Evolutionary conservation across 228 moss, liverwort and hornwort genomes (phyloP).

Genomic region (Sphagnum fallax): DNA sequence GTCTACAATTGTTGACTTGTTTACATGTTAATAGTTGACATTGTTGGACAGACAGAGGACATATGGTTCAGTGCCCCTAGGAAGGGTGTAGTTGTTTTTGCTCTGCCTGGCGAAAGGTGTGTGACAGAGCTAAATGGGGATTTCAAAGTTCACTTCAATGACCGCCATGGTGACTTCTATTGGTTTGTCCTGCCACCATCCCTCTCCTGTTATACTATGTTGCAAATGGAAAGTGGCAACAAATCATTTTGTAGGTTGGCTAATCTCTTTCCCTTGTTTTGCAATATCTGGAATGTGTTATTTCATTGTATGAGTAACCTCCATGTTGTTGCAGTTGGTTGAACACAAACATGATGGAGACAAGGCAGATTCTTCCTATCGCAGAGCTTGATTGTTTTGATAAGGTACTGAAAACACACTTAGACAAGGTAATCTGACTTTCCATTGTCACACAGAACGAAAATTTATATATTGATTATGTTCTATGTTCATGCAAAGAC

Average conservation of each 20-base stretch:
- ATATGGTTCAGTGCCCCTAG: constrained; percentile 99
- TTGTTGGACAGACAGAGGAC: constrained; percentile 63
- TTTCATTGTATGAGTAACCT: too few species aligned
- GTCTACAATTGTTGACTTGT: too few species aligned
- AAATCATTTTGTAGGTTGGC: too few species aligned
- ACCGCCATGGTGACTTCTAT: constrained; percentile 98
- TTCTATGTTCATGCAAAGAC: constrained; percentile 46
- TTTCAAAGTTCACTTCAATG: constrained; percentile 85
- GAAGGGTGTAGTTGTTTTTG: constrained; percentile 97
- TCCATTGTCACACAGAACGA: too few species aligned
- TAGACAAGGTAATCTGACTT: too few species aligned
- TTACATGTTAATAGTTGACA: too few species aligned
- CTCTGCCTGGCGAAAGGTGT: constrained; percentile 94
- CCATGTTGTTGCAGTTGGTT: constrained; percentile 65
- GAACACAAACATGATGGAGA: constrained; percentile 99
- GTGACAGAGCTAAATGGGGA: constrained; percentile 92
- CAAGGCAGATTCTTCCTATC: constrained; percentile 68
- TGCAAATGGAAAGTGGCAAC: too few species aligned
- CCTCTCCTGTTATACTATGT: constrained; percentile 1
- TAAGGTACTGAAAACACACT: constrained; percentile 38
- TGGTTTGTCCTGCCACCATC: constrained; percentile 26
- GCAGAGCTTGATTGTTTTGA: constrained; percentile 97
- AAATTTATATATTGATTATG: too few species aligned
- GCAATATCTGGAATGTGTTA: too few species aligned
- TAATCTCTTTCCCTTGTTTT: too few species aligned